A percentile compares a stretch with the other conserved stretches of the same genome.
Evolutionary conservation across 768 basidiomycete species (phyloP).

Genomic region (Collybia sordida): DNA sequence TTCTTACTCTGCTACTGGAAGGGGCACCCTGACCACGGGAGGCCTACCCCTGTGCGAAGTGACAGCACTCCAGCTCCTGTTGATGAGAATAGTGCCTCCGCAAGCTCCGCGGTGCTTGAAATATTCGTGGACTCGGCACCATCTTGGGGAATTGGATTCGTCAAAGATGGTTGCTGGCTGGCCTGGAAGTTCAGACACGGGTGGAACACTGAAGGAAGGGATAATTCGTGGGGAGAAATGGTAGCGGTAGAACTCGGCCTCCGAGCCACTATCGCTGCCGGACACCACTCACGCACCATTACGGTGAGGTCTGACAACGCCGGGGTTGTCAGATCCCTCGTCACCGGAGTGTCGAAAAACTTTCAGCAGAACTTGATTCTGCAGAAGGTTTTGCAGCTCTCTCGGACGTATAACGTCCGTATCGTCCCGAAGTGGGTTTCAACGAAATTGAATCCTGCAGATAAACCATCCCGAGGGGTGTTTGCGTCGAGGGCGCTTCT

Average conservation of each 20-base stretch:
- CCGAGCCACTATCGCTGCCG: slow-evolving; percentile 23
- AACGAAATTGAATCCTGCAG: slow-evolving; percentile 10
- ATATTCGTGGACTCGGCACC: slow-evolving; percentile 41
- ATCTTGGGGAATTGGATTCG: slow-evolving; percentile 40
- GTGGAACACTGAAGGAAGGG: slow-evolving; percentile 24
- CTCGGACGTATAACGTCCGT: slow-evolving; percentile 17
- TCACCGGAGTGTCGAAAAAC: slow-evolving; percentile 19
- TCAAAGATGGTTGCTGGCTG: slow-evolving; percentile 31
- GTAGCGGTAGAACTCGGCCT: slow-evolving; percentile 42
- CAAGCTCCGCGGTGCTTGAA: slow-evolving; percentile 7
- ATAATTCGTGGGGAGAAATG: slow-evolving; percentile 47
- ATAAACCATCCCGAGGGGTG: slow-evolving; percentile 13
- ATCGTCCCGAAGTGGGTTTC: slow-evolving; percentile 26
- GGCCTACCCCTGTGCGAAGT: not conserved
- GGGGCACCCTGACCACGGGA: not conserved
- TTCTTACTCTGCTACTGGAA: slow-evolving; percentile 20
- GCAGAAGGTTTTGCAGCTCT: slow-evolving; percentile 21
- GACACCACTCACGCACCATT: slow-evolving; percentile 20
- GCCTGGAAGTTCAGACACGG: slow-evolving; percentile 36
- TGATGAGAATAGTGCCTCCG: slow-evolving; percentile 9
- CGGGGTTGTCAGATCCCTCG: slow-evolving; percentile 35
- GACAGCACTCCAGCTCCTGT: not conserved
- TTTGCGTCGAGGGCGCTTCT: slow-evolving; percentile 8
- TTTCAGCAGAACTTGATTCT: slow-evolving; percentile 27
- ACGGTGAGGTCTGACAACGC: slow-evolving; percentile 39